Conservation (phyloP, 257 asterid genomes). For the Solanum ossicruentum region DNA sequence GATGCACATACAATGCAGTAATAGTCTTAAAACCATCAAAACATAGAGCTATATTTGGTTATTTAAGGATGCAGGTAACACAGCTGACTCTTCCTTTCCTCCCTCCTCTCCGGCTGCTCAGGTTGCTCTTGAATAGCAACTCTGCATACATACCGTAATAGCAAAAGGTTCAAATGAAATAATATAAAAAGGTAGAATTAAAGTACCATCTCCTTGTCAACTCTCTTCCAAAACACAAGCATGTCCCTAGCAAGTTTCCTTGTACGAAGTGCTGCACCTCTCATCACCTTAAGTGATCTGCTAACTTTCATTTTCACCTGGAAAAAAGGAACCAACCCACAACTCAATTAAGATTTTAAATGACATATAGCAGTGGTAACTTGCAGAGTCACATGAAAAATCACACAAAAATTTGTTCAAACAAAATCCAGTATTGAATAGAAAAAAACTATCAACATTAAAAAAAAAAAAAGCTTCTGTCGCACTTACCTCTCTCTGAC, state of each 20-base stretch:
- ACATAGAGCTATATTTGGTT: neutral
- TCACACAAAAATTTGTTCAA: neutral
- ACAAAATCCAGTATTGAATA: neutral
- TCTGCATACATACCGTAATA: neutral
- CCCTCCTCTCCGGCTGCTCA: neutral
- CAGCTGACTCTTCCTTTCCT: neutral
- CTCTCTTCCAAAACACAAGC: slow-evolving; percentile 97
- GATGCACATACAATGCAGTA: neutral
- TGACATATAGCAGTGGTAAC: neutral
- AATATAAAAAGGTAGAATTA: neutral
- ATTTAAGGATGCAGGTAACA: neutral
- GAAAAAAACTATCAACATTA: neutral
- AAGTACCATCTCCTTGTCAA: slow-evolving; percentile 95
- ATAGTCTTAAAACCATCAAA: neutral
- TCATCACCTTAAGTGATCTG: slow-evolving; percentile 82
- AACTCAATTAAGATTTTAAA: neutral
- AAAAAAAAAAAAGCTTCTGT: neutral
- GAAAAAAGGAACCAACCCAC: neutral
- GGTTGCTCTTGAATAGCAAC: neutral
- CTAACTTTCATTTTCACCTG: slow-evolving; percentile 94
- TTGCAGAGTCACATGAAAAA: neutral
- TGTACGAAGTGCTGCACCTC: slow-evolving; percentile 77
- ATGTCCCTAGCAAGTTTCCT: slow-evolving; percentile 89
- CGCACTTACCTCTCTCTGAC: slow-evolving; percentile 88
- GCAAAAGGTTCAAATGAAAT: neutral